Evolutionary conservation across 2,329 filamentous ascomycete genomes (phyloP).

Genomic region (Drechslerella coelobrocha): DNA sequence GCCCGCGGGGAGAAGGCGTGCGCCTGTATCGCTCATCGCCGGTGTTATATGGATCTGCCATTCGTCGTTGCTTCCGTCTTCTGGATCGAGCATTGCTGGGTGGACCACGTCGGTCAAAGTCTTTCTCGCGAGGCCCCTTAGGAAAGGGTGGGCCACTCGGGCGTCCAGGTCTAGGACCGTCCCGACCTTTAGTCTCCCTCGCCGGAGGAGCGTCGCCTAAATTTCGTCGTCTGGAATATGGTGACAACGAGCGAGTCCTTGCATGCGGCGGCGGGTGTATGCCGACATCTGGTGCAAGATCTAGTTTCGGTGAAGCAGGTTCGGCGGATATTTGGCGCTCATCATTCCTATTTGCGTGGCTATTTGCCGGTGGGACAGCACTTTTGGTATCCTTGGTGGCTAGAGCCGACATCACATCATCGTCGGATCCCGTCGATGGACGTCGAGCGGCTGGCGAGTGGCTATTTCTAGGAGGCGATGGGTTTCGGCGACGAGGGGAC

Average conservation of each 20-base stretch:
- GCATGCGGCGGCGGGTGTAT: constrained; percentile 11
- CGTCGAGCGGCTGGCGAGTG: constrained; percentile 31
- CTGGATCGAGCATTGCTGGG: constrained; percentile 31
- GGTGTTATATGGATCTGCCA: constrained; percentile 16
- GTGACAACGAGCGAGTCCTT: constrained; percentile 28
- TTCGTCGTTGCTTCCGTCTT: constrained; percentile 31
- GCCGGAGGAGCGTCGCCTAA: constrained; percentile 7
- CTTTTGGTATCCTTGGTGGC: constrained; percentile 7
- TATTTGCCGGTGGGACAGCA: constrained; percentile 5
- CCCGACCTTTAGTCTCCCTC: constrained; percentile 20
- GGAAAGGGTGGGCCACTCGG: constrained; percentile 11
- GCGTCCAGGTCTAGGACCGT: constrained; percentile 20
- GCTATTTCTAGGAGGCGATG: constrained; percentile 29
- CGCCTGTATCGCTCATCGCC: constrained; percentile 16
- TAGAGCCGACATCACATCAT: constrained; percentile 38
- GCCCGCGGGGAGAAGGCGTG: constrained; percentile 17
- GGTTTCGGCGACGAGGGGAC: constrained; percentile 30
- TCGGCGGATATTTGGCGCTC: constrained; percentile 14
- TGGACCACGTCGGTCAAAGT: constrained; percentile 26
- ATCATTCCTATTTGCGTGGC: not conserved
- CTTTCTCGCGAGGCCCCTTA: constrained; percentile 30
- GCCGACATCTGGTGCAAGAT: constrained; percentile 31
- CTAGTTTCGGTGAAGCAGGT: not conserved
- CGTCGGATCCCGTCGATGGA: constrained; percentile 24
- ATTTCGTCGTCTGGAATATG: constrained; percentile 33